phyloP scores from a whole-genome alignment of 2,329 filamentous ascomycete genomes.

The Diplocarpon rosae region DNA sequence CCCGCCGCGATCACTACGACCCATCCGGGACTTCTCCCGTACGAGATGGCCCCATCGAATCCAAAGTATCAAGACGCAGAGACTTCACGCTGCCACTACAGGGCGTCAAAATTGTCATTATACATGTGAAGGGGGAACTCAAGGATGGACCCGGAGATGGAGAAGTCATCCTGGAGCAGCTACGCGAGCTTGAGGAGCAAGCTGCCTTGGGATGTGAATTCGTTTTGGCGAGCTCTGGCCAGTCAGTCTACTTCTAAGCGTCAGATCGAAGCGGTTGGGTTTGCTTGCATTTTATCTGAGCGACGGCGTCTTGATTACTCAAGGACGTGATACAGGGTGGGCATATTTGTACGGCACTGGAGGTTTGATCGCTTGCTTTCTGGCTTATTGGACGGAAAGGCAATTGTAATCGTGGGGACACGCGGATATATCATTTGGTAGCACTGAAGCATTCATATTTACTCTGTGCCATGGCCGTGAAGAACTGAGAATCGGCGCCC shows the following conservation, averaged over 20 bases:
- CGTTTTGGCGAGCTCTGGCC: conserved; percentile 56
- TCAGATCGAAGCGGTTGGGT: background rate
- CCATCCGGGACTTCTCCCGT: too few species aligned
- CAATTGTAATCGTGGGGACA: too few species aligned
- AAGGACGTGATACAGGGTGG: background rate
- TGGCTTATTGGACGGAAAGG: too few species aligned
- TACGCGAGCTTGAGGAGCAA: conserved; percentile 49
- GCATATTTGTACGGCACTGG: background rate
- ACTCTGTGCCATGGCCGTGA: too few species aligned
- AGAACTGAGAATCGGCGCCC: too few species aligned
- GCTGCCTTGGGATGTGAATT: conserved; percentile 65
- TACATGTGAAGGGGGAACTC: conserved; percentile 85
- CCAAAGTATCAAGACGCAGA: too few species aligned
- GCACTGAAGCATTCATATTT: too few species aligned
- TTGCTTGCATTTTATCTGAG: background rate
- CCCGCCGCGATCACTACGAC: too few species aligned
- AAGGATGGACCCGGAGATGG: conserved; percentile 54
- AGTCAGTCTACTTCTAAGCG: conserved; percentile 34
- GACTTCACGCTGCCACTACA: conserved; percentile 33
- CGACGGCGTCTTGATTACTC: background rate
- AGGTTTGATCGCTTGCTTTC: too few species aligned
- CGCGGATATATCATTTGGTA: too few species aligned
- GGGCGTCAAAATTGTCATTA: conserved; percentile 73
- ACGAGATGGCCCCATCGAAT: too few species aligned
- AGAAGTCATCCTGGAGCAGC: conserved; percentile 58